Evolutionary conservation across 345 rosid species (phyloP).

Genomic region (Syzygium aqueum): DNA sequence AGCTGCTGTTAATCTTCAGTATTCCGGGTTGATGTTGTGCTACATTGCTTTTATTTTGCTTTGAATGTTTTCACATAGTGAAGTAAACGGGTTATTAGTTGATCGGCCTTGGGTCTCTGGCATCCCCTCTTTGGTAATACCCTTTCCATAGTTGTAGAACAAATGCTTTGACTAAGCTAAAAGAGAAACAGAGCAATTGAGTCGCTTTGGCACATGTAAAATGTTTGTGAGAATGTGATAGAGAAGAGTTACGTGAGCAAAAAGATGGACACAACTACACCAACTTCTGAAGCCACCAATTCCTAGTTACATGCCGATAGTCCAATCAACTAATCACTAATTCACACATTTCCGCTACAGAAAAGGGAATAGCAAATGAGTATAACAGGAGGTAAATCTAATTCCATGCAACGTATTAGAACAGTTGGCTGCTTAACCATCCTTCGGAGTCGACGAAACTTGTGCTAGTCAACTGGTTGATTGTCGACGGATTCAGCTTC

Average conservation of each 20-base stretch:
- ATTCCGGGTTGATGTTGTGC: background rate
- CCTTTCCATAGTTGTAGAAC: background rate
- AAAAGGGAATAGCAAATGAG: background rate
- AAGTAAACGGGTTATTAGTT: background rate
- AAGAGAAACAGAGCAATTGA: background rate
- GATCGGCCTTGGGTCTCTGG: background rate
- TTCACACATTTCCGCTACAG: background rate
- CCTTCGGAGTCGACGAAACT: conserved; percentile 33
- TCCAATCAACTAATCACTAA: background rate
- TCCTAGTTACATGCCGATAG: background rate
- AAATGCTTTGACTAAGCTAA: background rate
- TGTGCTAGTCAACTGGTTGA: conserved; percentile 17
- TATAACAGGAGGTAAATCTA: background rate
- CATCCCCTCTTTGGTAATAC: background rate
- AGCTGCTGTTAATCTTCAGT: background rate
- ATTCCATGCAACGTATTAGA: background rate
- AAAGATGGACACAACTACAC: background rate
- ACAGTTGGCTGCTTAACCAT: conserved; percentile 21
- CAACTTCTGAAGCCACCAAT: background rate
- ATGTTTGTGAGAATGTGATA: background rate
- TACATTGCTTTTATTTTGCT: no score
- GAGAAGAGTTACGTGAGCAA: background rate
- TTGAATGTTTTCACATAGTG: background rate
- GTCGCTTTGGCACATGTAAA: background rate
- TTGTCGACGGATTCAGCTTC: background rate